These are phyloP conservation scores for Conidiobolus incongruus DNA, from an alignment of 371 early-diverging fungal genomes.

Conservation along the genomic window DNA sequence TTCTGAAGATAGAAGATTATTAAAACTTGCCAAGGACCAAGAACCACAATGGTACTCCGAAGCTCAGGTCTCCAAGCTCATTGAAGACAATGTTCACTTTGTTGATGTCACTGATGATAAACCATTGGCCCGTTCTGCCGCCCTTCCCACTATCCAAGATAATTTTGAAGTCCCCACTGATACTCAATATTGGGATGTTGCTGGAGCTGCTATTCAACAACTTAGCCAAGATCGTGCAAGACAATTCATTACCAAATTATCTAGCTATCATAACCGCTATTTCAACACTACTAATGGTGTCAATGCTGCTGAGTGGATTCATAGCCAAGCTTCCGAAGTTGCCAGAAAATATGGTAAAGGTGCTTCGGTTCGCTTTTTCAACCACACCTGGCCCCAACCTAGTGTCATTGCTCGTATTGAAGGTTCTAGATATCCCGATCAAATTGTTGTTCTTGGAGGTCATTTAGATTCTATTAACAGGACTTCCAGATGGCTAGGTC, in stretches of 20 bases:
- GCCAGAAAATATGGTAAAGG: slow-evolving; percentile 15
- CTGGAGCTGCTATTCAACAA: slow-evolving; percentile 20
- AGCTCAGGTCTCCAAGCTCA: slow-evolving; percentile 31
- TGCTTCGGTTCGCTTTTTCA: slow-evolving; percentile 45
- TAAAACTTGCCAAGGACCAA: slow-evolving; percentile 15
- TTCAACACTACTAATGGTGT: slow-evolving; percentile 52
- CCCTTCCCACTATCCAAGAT: background rate
- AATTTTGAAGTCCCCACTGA: slow-evolving; percentile 16
- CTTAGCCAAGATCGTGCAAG: slow-evolving; percentile 38
- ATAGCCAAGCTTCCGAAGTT: slow-evolving; percentile 24
- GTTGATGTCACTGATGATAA: slow-evolving; percentile 71
- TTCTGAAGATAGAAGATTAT: slow-evolving; percentile 12
- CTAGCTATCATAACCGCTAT: slow-evolving; percentile 73
- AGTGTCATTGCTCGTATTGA: slow-evolving; percentile 44
- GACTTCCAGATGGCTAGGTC: slow-evolving; percentile 58
- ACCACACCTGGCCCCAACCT: slow-evolving; percentile 39
- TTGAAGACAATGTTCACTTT: slow-evolving; percentile 34
- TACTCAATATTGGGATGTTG: slow-evolving; percentile 19
- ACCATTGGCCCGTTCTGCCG: background rate
- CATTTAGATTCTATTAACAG: slow-evolving; percentile 79
- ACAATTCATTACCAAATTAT: slow-evolving; percentile 35
- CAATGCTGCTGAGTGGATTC: slow-evolving; percentile 55
- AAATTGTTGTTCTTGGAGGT: slow-evolving; percentile 60
- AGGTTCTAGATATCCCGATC: slow-evolving; percentile 24
- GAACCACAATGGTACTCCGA: slow-evolving; percentile 36